Percentiles rank a stretch among this genome's conserved stretches.
These are phyloP conservation scores for Pichia exigua DNA, from an alignment of 805 yeast species.

Conservation along the genomic window DNA sequence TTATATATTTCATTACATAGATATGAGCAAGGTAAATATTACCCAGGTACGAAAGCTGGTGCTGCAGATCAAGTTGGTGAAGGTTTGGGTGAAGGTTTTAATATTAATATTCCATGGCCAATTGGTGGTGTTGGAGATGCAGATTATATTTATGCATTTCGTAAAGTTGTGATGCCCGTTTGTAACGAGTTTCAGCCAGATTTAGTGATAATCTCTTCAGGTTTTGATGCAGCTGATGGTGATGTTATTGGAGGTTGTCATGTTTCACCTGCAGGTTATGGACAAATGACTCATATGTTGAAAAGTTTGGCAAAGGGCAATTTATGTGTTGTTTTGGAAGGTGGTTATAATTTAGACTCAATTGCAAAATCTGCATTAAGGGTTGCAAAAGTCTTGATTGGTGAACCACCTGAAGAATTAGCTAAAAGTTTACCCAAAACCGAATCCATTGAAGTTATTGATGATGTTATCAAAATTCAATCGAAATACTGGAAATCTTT, in stretches of 20 bases:
- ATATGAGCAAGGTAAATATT: conserved; percentile 84
- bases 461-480: conserved; percentile 72
- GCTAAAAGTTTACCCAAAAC: conserved; percentile 58
- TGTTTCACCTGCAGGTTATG: conserved; percentile 92
- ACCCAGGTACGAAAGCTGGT: conserved; percentile 90
- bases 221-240: conserved; percentile 98
- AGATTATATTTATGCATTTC: conserved; percentile 89
- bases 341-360: conserved; percentile 91
- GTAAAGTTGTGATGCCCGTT: conserved; percentile 78
- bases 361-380: conserved; percentile 87
- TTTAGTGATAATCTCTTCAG: conserved; percentile 85
- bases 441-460: conserved; percentile 73
- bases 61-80: conserved; percentile 75
- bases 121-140: conserved; percentile 89
- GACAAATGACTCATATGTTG: conserved; percentile 89
- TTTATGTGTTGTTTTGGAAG: conserved; percentile 84
- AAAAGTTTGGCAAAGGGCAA: conserved; percentile 85
- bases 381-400: conserved; percentile 83
- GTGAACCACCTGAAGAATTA: conserved; percentile 88
- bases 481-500: conserved; percentile 83
- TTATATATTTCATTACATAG: conserved; percentile 88
- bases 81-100: conserved; percentile 79
- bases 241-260: conserved; percentile 96
- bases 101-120: conserved; percentile 92
- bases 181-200: conserved; percentile 89